phyloP scores from a whole-genome alignment of 1,139 yeast genomes.

The Yamadazyma jaroonii region DNA sequence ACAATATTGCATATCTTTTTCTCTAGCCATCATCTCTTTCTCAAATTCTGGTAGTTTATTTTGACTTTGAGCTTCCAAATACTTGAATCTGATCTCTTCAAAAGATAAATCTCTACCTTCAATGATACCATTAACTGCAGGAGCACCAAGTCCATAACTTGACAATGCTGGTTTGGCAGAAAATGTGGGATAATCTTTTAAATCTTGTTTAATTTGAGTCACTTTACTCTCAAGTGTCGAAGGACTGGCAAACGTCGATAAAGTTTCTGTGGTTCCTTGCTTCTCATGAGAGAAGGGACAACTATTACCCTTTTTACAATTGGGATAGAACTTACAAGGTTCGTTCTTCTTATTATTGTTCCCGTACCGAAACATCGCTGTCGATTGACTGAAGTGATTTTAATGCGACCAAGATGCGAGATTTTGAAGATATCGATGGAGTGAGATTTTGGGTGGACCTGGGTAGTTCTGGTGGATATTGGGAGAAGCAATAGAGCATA shows the following conservation, averaged over 20 bases:
- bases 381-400: too few species aligned
- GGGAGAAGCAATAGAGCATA: too few species aligned
- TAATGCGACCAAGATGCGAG: too few species aligned
- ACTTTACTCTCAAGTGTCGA: constrained; percentile 12
- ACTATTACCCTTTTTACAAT: constrained; percentile 15
- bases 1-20: constrained; percentile 47
- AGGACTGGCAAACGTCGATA: constrained; percentile 12
- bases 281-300: constrained; percentile 16
- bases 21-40: constrained; percentile 36
- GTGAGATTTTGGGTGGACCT: too few species aligned
- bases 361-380: constrained; percentile 1
- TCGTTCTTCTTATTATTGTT: constrained; percentile 3
- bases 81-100: constrained; percentile 54
- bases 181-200: constrained; percentile 11
- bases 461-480: too few species aligned
- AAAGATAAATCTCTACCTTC: constrained; percentile 53
- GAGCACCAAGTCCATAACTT: constrained; percentile 25
- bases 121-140: constrained; percentile 37
- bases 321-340: constrained; percentile 16
- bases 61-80: constrained; percentile 37
- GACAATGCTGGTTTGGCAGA: constrained; percentile 20
- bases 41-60: constrained; percentile 39
- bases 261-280: constrained; percentile 6
- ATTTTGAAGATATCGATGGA: too few species aligned
- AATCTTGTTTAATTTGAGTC: constrained; percentile 13